Conservation (phyloP, 352 stramenopile species). For the Globisporangium alternatum region DNA sequence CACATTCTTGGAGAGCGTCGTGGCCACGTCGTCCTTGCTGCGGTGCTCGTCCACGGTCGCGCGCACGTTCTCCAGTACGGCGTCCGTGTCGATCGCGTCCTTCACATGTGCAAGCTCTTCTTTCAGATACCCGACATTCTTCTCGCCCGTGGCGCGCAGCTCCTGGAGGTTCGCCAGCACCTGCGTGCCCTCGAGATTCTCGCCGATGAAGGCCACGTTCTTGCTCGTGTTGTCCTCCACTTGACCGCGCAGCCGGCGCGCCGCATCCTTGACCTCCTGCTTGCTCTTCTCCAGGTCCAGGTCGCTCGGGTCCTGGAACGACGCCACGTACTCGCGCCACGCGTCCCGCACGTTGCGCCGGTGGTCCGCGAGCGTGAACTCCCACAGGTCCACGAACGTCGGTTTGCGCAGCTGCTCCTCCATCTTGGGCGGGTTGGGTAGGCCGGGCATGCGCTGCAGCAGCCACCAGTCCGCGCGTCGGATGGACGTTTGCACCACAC, state of each 20-base stretch:
- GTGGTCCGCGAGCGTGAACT: conserved; percentile 73
- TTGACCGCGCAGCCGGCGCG: conserved; percentile 44
- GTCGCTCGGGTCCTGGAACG: conserved; percentile 51
- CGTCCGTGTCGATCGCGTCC: conserved; percentile 61
- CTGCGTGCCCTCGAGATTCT: conserved; percentile 65
- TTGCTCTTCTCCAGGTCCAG: conserved; percentile 65
- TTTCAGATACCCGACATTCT: conserved; percentile 60
- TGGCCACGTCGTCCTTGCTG: conserved; percentile 67
- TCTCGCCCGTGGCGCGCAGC: conserved; percentile 35
- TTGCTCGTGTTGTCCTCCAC: conserved; percentile 50
- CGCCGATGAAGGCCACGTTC: conserved; percentile 58
- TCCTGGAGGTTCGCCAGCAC: conserved; percentile 57
- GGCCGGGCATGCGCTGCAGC: conserved; percentile 52
- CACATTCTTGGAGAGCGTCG: conserved; percentile 70
- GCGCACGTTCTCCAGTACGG: conserved; percentile 52
- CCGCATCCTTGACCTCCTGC: conserved; percentile 49
- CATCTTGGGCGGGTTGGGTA: conserved; percentile 70
- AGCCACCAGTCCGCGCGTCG: conserved; percentile 49
- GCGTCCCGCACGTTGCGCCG: conserved; percentile 51
- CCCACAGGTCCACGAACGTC: conserved; percentile 73
- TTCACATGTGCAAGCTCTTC: conserved; percentile 50
- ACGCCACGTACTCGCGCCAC: conserved; percentile 71
- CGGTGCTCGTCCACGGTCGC: conserved; percentile 54
- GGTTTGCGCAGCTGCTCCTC: conserved; percentile 40
- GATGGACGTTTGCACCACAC: conserved; percentile 62